Conservation (phyloP, 1,284 basidiomycete species). For the Sanguinoderma infundibulare region DNA sequence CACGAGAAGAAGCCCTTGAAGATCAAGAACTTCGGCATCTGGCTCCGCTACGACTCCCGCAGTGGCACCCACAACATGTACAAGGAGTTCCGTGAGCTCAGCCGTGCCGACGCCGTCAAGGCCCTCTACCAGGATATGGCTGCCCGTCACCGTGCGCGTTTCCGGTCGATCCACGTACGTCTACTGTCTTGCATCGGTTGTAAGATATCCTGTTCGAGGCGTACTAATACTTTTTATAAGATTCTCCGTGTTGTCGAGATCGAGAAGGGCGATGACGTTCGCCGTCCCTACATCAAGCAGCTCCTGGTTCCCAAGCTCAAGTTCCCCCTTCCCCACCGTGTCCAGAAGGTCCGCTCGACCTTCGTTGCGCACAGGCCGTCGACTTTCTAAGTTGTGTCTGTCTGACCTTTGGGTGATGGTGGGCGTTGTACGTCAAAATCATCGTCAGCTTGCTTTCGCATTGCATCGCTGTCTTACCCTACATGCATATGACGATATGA, state of each 20-base stretch:
- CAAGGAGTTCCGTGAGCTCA: conserved; percentile 98
- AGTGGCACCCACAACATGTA: conserved; percentile 98
- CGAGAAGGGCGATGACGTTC: conserved; percentile 91
- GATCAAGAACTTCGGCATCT: conserved; percentile 99
- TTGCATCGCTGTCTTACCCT: conserved; percentile 12
- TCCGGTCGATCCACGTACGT: conserved; percentile 95
- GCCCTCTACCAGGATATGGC: conserved; percentile 99
- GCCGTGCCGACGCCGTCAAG: conserved; percentile 95
- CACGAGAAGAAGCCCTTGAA: conserved; percentile 96
- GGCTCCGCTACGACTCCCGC: conserved; percentile 98
- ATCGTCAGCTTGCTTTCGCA: conserved; percentile 18
- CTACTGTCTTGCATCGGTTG: conserved; percentile 11
- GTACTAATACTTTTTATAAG: conserved; percentile 40
- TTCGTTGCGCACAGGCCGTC: conserved; percentile 75
- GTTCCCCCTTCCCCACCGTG: conserved; percentile 98
- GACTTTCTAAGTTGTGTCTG: conserved; percentile 54
- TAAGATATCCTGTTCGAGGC: not conserved
- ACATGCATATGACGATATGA: conserved; percentile 29
- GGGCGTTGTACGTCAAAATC: conserved; percentile 18
- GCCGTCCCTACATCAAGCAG: conserved; percentile 98
- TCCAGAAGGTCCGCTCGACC: conserved; percentile 70
- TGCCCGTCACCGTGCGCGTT: conserved; percentile 97
- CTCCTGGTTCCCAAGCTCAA: conserved; percentile 89
- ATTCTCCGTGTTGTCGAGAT: conserved; percentile 94
- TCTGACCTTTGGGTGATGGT: conserved; percentile 8